Base-by-base conservation (phyloP, 2,329 filamentous ascomycete genomes). In the Phaeophleospora eucalypticola region DNA sequence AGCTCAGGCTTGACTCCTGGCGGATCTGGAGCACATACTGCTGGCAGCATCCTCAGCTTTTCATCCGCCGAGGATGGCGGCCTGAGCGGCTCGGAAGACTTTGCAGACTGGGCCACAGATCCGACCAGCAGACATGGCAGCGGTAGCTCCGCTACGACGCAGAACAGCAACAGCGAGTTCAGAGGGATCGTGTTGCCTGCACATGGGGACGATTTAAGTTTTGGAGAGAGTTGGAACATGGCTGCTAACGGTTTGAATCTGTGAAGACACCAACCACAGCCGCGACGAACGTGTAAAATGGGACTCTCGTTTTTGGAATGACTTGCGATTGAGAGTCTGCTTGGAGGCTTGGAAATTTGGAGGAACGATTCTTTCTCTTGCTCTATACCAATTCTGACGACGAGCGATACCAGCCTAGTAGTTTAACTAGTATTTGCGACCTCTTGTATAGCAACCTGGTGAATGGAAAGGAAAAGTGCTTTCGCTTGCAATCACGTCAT, bases 171-270 rank as follows among this genome's bases (percentile, higher is more conserved):
- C 34, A 38, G 45, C 34, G 52, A 50, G 43, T 60, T 53, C 41
- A 45, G 46, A 34, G 57, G 53, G 9, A 55, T 60, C 34, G 48
- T 56, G 1, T 51, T 60, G 29, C 57, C 58, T n/a, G n/a, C n/a
- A 18, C 48, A 51, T 29, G 46, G 48, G 2, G 48, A 78, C 2
- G 71, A 72, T 38, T 73, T 74, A 43, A 64, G 68, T 37, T 69
- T 68, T 50, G 63, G 51, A 40, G 48, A 46, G 58, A 29, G 24
- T 40, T 47, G 45, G 39, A 21, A 37, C n/a, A 27, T 21, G 14
- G n/a, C 33, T n/a, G 33, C 15, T n/a, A 33, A 12, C 19, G 40
- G 29, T 34, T 20, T 34, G 24, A 29, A 29, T 29, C 24, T 29
- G 24, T 29, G n/a, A n/a, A n/a, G n/a, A n/a, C n/a, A n/a, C n/a